Evolutionary conservation across 352 stramenopile genomes (phyloP), one percentile per base, ranked within the genome.

Genomic region (Peronosclerospora sorghi): DNA sequence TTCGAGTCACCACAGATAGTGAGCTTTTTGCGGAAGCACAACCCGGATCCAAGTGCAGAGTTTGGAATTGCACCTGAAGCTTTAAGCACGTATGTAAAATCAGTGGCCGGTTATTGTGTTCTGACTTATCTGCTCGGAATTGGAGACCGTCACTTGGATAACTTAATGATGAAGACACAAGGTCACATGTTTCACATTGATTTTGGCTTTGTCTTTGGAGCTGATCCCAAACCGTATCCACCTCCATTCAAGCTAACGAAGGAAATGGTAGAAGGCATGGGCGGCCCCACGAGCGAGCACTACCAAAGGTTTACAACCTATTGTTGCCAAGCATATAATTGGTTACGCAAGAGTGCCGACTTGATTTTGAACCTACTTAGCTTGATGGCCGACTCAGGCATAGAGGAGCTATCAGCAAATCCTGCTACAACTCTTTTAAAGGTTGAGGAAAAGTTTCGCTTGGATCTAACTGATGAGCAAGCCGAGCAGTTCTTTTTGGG

Each of bases 151-250:
- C 97, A 99, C 64, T 79, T 99, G 46, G 96, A 99, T 61, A 99
- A 99, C 64, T 78, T 99, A 46, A 97, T 99, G 94, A 90, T 99
- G 52, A 91, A 88, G 42, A 78, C 83, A 2, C 76, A 85, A 48
- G 97, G 97, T 13, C 83, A 98, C 54, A 77, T 99, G 32, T 99
- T 99, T 70, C 97, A 99, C 62, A 99, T 99, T 64, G 96, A 98
- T 70, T 99, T 98, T 68, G 95, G 96, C 21, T 99, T 98, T 65
- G 97, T 99, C 48, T 98, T 99, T 55, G 96, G 96, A 32, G 78
- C 88, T 21, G 96, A 99, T 54, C 96, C 96, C 0, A 99, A 99
- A 63, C 95, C 95, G 8, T 89, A 98, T 38, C 95, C 96, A n/a
- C 95, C 96, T 23, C 93, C 94, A 18, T 99, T 99, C 59, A 94